Evolutionary conservation across 306 rosid genomes (phyloP).

Genomic region (Medicago lupulina): DNA sequence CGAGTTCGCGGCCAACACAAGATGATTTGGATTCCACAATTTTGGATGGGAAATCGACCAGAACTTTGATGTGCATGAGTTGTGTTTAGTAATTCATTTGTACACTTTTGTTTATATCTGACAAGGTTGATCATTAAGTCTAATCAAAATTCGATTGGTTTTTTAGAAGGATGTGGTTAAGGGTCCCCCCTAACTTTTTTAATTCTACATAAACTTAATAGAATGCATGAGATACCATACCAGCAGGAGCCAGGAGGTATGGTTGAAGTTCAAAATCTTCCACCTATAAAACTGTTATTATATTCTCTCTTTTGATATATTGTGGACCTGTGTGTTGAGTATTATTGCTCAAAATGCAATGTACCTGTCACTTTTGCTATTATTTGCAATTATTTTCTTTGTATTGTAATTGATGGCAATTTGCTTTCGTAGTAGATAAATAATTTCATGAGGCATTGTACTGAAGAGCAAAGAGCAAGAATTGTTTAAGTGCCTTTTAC

Average conservation of each 20-base stretch:
- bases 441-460: background rate
- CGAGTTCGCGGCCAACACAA: constrained; percentile 30
- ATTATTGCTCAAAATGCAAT: constrained; percentile 12
- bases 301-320: background rate
- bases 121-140: constrained; percentile 60
- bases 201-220: constrained; percentile 1
- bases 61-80: constrained; percentile 45
- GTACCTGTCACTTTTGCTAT: background rate
- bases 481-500: background rate
- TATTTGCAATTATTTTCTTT: background rate
- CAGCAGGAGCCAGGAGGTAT: constrained; percentile 1
- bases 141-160: constrained; percentile 68
- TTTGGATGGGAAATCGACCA: constrained; percentile 58
- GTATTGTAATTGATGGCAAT: constrained; percentile 4
- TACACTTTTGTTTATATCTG: constrained; percentile 70
- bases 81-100: constrained; percentile 54
- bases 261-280: constrained; percentile 8
- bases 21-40: constrained; percentile 56
- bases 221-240: constrained; percentile 11
- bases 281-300: background rate
- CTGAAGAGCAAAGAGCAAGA: background rate
- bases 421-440: constrained; percentile 12
- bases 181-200: background rate
- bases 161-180: constrained; percentile 49
- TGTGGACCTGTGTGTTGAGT: constrained; percentile 1